These are phyloP conservation scores for Aspergillus transmontanensis DNA, from an alignment of 2,329 filamentous ascomycete genomes.

Conservation along the genomic window DNA sequence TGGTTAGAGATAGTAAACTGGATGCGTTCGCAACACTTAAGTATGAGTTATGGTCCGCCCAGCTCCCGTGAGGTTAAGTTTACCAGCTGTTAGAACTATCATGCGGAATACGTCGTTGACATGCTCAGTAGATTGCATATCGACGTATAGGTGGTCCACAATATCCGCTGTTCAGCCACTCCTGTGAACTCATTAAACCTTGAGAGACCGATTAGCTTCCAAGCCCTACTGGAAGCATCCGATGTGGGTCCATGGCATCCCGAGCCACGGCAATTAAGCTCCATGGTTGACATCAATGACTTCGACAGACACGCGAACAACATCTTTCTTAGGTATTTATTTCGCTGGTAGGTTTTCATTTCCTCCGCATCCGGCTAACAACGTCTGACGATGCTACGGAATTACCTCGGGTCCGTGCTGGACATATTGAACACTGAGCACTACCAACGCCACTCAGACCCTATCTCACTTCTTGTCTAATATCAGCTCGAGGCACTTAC, in stretches of 20 bases:
- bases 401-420: background rate
- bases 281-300: background rate
- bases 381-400: background rate
- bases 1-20: background rate
- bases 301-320: background rate
- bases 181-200: background rate
- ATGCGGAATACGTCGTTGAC: background rate
- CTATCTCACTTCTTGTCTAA: background rate
- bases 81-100: background rate
- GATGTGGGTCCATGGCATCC: background rate
- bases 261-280: background rate
- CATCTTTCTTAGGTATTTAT: background rate
- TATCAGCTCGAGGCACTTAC: background rate
- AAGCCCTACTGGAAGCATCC: background rate
- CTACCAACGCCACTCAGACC: background rate
- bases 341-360: background rate
- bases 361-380: background rate
- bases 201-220: background rate
- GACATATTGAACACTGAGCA: too few relatives aligned
- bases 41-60: background rate
- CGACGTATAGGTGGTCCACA: background rate
- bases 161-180: background rate
- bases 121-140: background rate
- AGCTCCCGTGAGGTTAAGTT: background rate
- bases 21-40: background rate